phyloP scores from a whole-genome alignment of 495 filamentous ascomycete genomes.

The Aspergillus sparsus region DNA sequence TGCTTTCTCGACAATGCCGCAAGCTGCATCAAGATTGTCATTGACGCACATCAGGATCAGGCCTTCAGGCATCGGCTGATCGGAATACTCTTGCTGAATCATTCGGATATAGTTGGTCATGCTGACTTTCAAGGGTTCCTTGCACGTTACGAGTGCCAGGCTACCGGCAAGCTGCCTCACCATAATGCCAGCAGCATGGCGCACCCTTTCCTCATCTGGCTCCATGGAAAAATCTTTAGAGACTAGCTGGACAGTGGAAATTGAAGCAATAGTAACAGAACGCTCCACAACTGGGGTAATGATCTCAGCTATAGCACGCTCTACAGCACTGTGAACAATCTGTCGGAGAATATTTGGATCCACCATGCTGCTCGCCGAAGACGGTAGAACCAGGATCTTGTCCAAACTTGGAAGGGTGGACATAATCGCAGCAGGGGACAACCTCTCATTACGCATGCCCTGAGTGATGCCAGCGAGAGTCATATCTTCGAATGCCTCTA shows the following conservation, averaged over 20 bases:
- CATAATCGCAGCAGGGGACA: slow-evolving; percentile 71
- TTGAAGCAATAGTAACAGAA: slow-evolving; percentile 95
- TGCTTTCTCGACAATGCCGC: slow-evolving; percentile 87
- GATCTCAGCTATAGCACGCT: slow-evolving; percentile 87
- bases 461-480: slow-evolving; percentile 70
- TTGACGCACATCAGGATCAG: slow-evolving; percentile 96
- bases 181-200: slow-evolving; percentile 83
- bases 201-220: slow-evolving; percentile 80
- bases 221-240: slow-evolving; percentile 96
- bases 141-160: slow-evolving; percentile 94
- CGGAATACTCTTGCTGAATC: slow-evolving; percentile 62
- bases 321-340: slow-evolving; percentile 80
- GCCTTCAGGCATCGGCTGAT: slow-evolving; percentile 82
- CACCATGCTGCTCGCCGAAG: slow-evolving; percentile 70
- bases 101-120: slow-evolving; percentile 96
- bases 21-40: slow-evolving; percentile 92
- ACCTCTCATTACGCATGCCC: slow-evolving; percentile 64
- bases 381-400: slow-evolving; percentile 70
- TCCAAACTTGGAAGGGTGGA: slow-evolving; percentile 78
- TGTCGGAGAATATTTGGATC: slow-evolving; percentile 70
- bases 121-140: slow-evolving; percentile 92
- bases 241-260: slow-evolving; percentile 89
- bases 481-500: slow-evolving; percentile 78
- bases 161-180: slow-evolving; percentile 90
- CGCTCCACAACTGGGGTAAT: slow-evolving; percentile 95